Evolutionary conservation across 2,329 filamentous ascomycete genomes (phyloP), one percentile per base, ranked within the genome.

Genomic region (Colletotrichum sansevieriae): DNA sequence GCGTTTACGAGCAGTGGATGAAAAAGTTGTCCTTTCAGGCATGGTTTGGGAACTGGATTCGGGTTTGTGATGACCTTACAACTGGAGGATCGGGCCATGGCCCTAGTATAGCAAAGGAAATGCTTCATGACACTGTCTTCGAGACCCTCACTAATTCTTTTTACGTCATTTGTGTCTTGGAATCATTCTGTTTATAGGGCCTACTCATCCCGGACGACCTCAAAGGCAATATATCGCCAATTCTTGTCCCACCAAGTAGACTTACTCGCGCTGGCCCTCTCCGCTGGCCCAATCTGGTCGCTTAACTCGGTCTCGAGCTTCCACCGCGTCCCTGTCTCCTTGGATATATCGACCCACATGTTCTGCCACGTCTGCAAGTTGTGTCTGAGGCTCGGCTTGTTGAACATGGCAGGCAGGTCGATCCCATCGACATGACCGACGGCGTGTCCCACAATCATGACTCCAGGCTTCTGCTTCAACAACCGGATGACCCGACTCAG

Each of bases 21-120:
- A 68, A 67, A 70, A 66, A 68, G 49, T 66, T 67, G 33, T 70
- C 64, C 67, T 70, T 70, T 70, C 63, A 68, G 63, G 63, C 67
- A 70, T 70, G 67, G 67, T 66, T 66, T 68, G 57, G 67, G 67
- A 63, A 66, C 67, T 44, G 67, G 58, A 70, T 51, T 70, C 47
- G 67, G 63, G 43, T 68, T 70, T 58, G 68, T 70, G 63, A 70
- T 20, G 59, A 39, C 10, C 37, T 39, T 63, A 52, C 65, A 59
- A 25, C 65, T 59, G 61, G 60, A 64, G 46, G 44, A 62, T 68
- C 67, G 63, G 64, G 67, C 63, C 63, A 63, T 70, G 64, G 56
- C 64, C 67, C 64, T 70, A 62, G 67, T 62, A 55, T 65, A 68
- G 65, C 62, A 68, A 68, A 65, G 65, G 65, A 68, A 68, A 68